Percentiles rank a stretch among this genome's conserved stretches.
Conservation (phyloP, 2,329 filamentous ascomycete species). For the Pyrenophora tritici-repentis region DNA sequence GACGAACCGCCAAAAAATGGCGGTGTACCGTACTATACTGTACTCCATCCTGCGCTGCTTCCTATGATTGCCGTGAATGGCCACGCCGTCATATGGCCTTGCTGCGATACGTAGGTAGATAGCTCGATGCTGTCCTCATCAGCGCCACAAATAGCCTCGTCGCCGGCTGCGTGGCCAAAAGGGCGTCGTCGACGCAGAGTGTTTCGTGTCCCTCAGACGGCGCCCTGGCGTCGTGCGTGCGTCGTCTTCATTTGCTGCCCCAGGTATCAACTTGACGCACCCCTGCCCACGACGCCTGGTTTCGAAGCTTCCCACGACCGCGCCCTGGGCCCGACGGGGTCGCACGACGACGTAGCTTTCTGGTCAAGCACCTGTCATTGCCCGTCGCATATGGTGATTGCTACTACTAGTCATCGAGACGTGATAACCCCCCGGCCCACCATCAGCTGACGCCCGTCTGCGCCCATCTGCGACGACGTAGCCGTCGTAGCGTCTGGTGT, state of each 20-base stretch:
- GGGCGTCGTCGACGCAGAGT: constrained; percentile 28
- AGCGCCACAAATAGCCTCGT: constrained; percentile 69
- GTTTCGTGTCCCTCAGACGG: constrained; percentile 32
- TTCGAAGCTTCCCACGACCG: constrained; percentile 22
- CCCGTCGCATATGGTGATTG: constrained; percentile 16
- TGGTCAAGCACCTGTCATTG: constrained; percentile 17
- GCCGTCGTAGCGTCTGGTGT: constrained; percentile 18
- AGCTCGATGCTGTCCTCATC: no score
- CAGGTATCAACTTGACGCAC: constrained; percentile 22
- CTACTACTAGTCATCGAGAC: constrained; percentile 22
- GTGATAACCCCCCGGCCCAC: constrained; percentile 14
- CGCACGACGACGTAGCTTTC: constrained; percentile 27
- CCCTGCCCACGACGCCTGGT: constrained; percentile 32
- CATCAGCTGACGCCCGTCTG: constrained; percentile 38
- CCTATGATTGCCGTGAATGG: no score
- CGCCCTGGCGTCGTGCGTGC: constrained; percentile 19
- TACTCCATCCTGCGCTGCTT: no score
- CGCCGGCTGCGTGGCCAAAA: constrained; percentile 56
- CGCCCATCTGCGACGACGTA: constrained; percentile 27
- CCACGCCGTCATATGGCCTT: constrained; percentile 27
- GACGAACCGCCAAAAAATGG: constrained; percentile 33
- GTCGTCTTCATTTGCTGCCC: constrained; percentile 40
- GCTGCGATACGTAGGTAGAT: constrained; percentile 15
- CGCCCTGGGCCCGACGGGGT: constrained; percentile 30
- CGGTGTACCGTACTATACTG: no score